These are phyloP conservation scores for Halophytophthora polymorphica DNA, from an alignment of 352 stramenopile species.

Conservation along the genomic window DNA sequence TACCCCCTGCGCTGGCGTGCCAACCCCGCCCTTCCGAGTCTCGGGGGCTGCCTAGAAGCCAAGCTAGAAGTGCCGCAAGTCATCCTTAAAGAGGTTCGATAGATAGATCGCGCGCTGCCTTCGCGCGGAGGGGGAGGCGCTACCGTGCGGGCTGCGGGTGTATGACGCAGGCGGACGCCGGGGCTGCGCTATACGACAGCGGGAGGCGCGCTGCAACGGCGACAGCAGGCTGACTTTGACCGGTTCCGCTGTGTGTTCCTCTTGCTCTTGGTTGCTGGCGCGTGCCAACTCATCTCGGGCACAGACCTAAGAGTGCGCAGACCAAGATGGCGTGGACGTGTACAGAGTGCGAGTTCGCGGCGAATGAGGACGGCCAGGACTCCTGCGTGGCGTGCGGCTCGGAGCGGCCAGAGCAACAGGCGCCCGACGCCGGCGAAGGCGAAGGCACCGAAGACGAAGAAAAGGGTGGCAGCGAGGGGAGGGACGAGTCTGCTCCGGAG, in stretches of 20 bases:
- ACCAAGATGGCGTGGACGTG: constrained; percentile 58
- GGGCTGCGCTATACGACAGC: too few relatives aligned
- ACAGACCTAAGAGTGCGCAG: constrained; percentile 1
- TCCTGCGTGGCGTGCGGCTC: constrained; percentile 61
- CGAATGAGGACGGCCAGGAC: constrained; percentile 58
- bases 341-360: constrained; percentile 55
- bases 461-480: constrained; percentile 9
- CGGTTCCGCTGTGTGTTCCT: too few relatives aligned
- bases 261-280: background rate
- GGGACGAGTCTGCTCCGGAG: constrained; percentile 20
- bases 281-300: too few relatives aligned
- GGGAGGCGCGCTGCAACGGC: background rate
- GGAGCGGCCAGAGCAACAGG: constrained; percentile 31
- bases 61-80: too few relatives aligned
- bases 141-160: too few relatives aligned
- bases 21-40: too few relatives aligned
- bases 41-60: too few relatives aligned
- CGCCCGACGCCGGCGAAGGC: constrained; percentile 13
- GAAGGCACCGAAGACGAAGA: constrained; percentile 1
- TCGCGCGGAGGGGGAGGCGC: too few relatives aligned
- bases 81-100: too few relatives aligned
- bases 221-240: background rate
- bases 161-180: too few relatives aligned
- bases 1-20: too few relatives aligned
- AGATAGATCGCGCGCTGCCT: too few relatives aligned